phyloP scores from a whole-genome alignment of 169 alveolate species.

The Plasmodium fragile region DNA sequence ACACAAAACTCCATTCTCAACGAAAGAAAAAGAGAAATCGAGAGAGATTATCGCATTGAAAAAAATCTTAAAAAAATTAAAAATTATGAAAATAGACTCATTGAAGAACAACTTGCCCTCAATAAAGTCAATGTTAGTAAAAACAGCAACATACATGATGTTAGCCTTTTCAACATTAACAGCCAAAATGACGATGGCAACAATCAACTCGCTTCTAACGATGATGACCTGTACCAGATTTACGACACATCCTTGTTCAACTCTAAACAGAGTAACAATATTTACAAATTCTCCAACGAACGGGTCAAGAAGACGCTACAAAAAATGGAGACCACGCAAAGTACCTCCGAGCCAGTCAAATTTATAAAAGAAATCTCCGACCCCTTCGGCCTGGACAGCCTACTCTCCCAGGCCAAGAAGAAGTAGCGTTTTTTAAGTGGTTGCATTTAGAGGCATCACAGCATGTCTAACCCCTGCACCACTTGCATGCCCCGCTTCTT shows the following conservation, averaged over 20 bases:
- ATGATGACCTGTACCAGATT: conserved; percentile 62
- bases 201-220: neutral
- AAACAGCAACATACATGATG: conserved; percentile 62
- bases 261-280: conserved; percentile 24
- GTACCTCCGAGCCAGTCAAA: conserved; percentile 91
- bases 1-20: conserved; percentile 36
- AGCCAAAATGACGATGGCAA: neutral
- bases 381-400: conserved; percentile 91
- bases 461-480: too few relatives aligned
- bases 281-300: conserved; percentile 66
- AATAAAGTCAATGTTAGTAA: conserved; percentile 51
- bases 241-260: conserved; percentile 60
- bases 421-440: conserved; percentile 55
- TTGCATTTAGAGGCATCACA: too few relatives aligned
- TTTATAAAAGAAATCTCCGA: conserved; percentile 89
- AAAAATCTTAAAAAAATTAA: conserved; percentile 80
- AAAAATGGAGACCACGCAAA: conserved; percentile 83
- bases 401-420: conserved; percentile 89
- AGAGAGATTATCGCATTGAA: conserved; percentile 86
- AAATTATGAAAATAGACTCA: conserved; percentile 71
- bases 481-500: neutral
- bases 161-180: conserved; percentile 39
- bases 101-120: conserved; percentile 63
- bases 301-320: conserved; percentile 75
- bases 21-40: conserved; percentile 87